These are phyloP conservation scores for Aspergillus eucalypticola DNA, from an alignment of 2,329 filamentous ascomycete genomes.

Conservation along the genomic window DNA sequence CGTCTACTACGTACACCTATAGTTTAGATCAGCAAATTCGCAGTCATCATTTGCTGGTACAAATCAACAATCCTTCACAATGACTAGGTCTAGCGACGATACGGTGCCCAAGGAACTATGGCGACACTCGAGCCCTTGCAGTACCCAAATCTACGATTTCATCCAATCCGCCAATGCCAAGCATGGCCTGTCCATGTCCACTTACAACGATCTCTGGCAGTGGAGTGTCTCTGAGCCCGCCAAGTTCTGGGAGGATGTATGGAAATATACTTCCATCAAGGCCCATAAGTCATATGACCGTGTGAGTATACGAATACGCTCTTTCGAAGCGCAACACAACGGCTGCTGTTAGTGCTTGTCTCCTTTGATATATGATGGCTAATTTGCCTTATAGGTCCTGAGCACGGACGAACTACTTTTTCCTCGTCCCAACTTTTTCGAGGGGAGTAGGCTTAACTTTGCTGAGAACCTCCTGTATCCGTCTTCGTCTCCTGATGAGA, in stretches of 20 bases:
- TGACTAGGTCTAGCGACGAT: slow-evolving; percentile 14
- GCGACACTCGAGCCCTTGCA: slow-evolving; percentile 66
- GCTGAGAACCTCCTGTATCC: slow-evolving; percentile 93
- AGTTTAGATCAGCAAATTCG: background rate
- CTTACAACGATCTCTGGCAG: slow-evolving; percentile 73
- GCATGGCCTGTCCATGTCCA: slow-evolving; percentile 61
- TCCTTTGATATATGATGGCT: slow-evolving; percentile 3
- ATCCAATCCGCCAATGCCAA: slow-evolving; percentile 68
- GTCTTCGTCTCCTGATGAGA: slow-evolving; percentile 55
- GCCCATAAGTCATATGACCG: slow-evolving; percentile 60
- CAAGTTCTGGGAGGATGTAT: slow-evolving; percentile 81
- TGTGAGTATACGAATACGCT: slow-evolving; percentile 27
- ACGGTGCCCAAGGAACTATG: slow-evolving; percentile 58
- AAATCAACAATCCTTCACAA: too few species aligned
- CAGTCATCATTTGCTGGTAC: background rate
- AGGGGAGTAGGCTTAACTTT: slow-evolving; percentile 79
- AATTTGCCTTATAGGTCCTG: slow-evolving; percentile 59
- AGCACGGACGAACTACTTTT: slow-evolving; percentile 71
- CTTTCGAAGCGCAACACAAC: background rate
- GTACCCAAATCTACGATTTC: slow-evolving; percentile 72
- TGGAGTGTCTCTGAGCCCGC: slow-evolving; percentile 81
- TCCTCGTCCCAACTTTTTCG: slow-evolving; percentile 83
- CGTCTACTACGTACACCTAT: background rate
- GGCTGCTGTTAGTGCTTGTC: background rate
- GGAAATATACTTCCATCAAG: slow-evolving; percentile 77